Conservation (phyloP, 2,329 filamentous ascomycete species). For the Xylariomycetidae sp. region DNA sequence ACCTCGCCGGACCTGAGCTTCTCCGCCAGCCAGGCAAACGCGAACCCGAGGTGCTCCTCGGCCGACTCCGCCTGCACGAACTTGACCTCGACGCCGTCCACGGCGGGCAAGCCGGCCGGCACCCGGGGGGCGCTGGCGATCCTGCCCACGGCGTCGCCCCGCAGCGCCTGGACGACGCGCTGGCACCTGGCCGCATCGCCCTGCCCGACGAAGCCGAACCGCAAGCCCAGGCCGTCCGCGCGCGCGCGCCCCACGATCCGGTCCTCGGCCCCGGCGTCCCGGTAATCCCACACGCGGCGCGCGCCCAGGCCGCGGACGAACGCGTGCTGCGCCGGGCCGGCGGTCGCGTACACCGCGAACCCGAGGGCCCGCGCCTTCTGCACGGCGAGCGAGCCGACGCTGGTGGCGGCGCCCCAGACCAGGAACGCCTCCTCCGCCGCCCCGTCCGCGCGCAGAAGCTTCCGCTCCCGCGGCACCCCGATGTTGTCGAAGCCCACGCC, state of each 20-base stretch:
- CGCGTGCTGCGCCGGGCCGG: slow-evolving; percentile 25
- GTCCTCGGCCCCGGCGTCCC: slow-evolving; percentile 21
- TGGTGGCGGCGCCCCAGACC: slow-evolving; percentile 40
- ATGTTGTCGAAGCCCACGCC: slow-evolving; percentile 34
- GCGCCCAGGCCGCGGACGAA: slow-evolving; percentile 31
- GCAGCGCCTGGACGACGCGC: slow-evolving; percentile 30
- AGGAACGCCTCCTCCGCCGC: slow-evolving; percentile 28
- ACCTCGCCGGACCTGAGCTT: slow-evolving; percentile 27
- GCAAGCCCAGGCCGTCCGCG: slow-evolving; percentile 30
- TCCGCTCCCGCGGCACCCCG: slow-evolving; percentile 22
- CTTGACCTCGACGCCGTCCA: slow-evolving; percentile 30
- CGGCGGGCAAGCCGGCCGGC: slow-evolving; percentile 21
- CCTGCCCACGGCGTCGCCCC: slow-evolving; percentile 2
- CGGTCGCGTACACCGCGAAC: slow-evolving; percentile 36
- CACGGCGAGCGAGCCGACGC: slow-evolving; percentile 38
- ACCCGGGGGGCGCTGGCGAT: slow-evolving; percentile 32
- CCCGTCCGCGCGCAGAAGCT: slow-evolving; percentile 8
- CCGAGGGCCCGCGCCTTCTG: slow-evolving; percentile 32
- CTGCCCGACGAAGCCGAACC: slow-evolving; percentile 35
- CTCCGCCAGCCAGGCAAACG: slow-evolving; percentile 31
- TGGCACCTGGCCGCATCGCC: slow-evolving; percentile 31
- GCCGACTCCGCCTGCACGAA: slow-evolving; percentile 31
- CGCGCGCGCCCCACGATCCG: slow-evolving; percentile 30
- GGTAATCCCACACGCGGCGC: slow-evolving; percentile 37
- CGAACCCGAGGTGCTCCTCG: slow-evolving; percentile 31